These are phyloP conservation scores for Diaporthe ilicicola DNA, from an alignment of 2,329 filamentous ascomycete species.

Conservation along the genomic window DNA sequence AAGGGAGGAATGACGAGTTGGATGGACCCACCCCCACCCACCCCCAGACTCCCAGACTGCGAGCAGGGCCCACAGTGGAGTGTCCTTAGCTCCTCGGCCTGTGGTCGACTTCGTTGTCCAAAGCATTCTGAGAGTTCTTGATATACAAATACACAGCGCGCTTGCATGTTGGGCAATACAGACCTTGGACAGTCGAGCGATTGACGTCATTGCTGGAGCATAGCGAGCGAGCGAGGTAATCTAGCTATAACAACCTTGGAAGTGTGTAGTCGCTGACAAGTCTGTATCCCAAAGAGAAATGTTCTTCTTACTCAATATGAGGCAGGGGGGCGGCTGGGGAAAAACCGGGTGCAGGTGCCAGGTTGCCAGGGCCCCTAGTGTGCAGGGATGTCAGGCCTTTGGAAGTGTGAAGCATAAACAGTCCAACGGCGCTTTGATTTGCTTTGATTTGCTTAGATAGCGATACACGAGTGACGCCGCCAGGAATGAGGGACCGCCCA, in stretches of 20 bases:
- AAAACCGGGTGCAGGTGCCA: neutral
- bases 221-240: neutral
- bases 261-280: too few species aligned
- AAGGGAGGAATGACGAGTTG: neutral
- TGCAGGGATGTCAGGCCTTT: conserved; percentile 1
- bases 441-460: conserved; percentile 16
- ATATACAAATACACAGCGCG: neutral
- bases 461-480: conserved; percentile 10
- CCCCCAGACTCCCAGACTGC: neutral
- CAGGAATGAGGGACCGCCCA: conserved; percentile 11
- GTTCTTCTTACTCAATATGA: neutral
- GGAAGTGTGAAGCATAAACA: conserved; percentile 12
- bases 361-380: neutral
- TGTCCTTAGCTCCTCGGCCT: neutral
- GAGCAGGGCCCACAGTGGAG: conserved; percentile 14
- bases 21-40: conserved; percentile 1
- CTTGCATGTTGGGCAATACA: neutral
- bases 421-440: conserved; percentile 20
- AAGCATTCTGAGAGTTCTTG: neutral
- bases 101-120: neutral
- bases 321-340: neutral
- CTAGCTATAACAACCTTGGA: too few species aligned
- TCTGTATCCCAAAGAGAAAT: neutral
- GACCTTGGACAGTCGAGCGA: neutral
- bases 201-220: neutral